Conservation (phyloP, 2,329 filamentous ascomycete species). For the Calonectria honghensis region DNA sequence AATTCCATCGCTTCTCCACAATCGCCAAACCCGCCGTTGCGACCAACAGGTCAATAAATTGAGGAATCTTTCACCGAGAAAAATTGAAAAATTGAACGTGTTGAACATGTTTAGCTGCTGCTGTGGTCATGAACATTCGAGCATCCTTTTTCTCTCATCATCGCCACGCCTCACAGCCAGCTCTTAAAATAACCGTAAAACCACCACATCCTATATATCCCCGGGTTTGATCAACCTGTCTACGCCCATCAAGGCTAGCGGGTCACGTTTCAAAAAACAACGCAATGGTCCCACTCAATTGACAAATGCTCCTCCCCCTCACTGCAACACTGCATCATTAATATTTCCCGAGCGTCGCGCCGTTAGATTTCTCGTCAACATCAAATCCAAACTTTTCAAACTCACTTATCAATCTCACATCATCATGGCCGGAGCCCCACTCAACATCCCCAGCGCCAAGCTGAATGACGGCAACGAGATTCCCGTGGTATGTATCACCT, state of each 20-base stretch:
- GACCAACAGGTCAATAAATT: neutral
- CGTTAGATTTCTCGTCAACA: neutral
- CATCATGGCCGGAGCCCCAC: slow-evolving; percentile 43
- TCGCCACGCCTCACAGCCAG: neutral
- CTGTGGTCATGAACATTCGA: neutral
- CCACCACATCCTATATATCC: neutral
- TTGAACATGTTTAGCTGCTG: neutral
- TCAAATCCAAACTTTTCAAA: neutral
- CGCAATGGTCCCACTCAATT: slow-evolving; percentile 27
- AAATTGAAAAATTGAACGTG: neutral
- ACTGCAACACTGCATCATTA: neutral
- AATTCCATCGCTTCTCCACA: neutral
- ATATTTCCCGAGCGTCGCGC: neutral
- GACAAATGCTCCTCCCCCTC: slow-evolving; percentile 3
- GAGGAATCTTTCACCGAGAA: neutral
- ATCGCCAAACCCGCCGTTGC: neutral
- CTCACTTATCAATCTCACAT: slow-evolving; percentile 19
- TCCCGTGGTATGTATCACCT: slow-evolving; percentile 73
- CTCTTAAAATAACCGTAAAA: neutral
- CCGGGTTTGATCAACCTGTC: neutral
- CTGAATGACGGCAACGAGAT: slow-evolving; percentile 85
- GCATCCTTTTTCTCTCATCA: neutral
- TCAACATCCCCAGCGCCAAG: slow-evolving; percentile 75
- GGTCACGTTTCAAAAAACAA: slow-evolving; percentile 21
- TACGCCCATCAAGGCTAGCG: slow-evolving; percentile 13